Evolutionary conservation across 2,329 filamentous ascomycete species (phyloP).

Genomic region (Penicillium janthinellum): DNA sequence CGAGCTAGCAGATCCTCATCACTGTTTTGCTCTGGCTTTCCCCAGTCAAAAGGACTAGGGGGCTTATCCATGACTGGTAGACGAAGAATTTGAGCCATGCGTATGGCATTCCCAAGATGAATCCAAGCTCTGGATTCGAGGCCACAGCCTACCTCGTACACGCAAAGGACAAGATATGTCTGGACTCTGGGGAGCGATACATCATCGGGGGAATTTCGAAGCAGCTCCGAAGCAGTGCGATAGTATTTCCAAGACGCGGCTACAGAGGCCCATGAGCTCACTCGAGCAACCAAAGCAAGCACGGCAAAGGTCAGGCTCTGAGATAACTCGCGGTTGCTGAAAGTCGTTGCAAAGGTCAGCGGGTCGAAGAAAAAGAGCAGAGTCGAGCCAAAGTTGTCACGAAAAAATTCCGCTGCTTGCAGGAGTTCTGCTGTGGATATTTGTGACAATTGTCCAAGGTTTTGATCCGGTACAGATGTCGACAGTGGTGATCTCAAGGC

Average conservation of each 20-base stretch:
- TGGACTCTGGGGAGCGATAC: neutral
- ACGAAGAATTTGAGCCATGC: slow-evolving; percentile 6
- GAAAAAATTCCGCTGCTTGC: slow-evolving; percentile 3
- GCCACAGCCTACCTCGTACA: slow-evolving; percentile 6
- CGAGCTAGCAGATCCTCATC: neutral
- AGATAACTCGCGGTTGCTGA: neutral
- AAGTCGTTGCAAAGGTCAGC: neutral
- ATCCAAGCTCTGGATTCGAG: slow-evolving; percentile 7
- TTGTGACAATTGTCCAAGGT: neutral
- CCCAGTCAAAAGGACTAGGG: slow-evolving; percentile 1
- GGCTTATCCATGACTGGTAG: slow-evolving; percentile 2
- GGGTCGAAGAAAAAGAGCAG: slow-evolving; percentile 8
- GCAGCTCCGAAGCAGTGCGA: neutral
- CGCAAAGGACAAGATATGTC: slow-evolving; percentile 6
- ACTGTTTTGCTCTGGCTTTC: neutral
- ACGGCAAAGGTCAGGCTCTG: neutral
- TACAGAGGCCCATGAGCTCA: neutral
- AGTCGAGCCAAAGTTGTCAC: slow-evolving; percentile 5
- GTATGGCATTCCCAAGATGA: slow-evolving; percentile 2
- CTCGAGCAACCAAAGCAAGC: neutral
- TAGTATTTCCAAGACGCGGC: neutral
- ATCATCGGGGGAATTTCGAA: neutral
- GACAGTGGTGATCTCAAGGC: neutral
- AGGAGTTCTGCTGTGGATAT: neutral
- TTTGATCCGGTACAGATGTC: neutral